Conservation (phyloP, 2,329 filamentous ascomycete species). For the Botrytis sinoallii region DNA sequence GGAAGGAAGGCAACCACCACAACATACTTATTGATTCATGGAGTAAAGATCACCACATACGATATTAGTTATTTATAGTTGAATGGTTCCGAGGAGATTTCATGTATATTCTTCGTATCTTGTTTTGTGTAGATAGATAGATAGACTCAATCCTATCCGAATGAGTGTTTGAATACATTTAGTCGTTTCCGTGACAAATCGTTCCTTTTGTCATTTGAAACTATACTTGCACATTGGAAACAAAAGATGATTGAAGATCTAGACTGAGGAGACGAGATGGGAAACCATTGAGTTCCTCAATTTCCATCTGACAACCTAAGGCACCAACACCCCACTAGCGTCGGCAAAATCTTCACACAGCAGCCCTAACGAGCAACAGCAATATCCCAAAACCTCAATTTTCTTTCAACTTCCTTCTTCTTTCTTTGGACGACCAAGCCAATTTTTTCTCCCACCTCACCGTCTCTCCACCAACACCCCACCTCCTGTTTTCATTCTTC, state of each 20-base stretch:
- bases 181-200: not conserved
- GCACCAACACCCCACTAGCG: conserved; percentile 13
- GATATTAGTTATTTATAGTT: conserved; percentile 12
- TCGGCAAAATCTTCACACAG: conserved; percentile 20
- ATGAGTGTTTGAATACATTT: not conserved
- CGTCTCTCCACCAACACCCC: conserved; percentile 4
- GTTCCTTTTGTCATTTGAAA: not conserved
- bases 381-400: conserved; percentile 12
- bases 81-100: not conserved
- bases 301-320: not conserved
- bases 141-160: not conserved
- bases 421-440: conserved; percentile 15
- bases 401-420: conserved; percentile 16
- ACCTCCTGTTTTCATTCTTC: not conserved
- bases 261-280: not conserved
- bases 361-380: conserved; percentile 18
- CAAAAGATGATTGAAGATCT: not conserved
- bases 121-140: not conserved
- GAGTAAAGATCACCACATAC: not conserved
- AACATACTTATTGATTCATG: not conserved
- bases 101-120: conserved; percentile 2
- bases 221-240: not conserved
- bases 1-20: not conserved
- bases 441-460: conserved; percentile 12
- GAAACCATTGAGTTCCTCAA: not conserved